Evolutionary conservation across 352 stramenopile genomes (phyloP), one percentile per base, ranked within the genome.

Genomic region (Phytophthora citricola): DNA sequence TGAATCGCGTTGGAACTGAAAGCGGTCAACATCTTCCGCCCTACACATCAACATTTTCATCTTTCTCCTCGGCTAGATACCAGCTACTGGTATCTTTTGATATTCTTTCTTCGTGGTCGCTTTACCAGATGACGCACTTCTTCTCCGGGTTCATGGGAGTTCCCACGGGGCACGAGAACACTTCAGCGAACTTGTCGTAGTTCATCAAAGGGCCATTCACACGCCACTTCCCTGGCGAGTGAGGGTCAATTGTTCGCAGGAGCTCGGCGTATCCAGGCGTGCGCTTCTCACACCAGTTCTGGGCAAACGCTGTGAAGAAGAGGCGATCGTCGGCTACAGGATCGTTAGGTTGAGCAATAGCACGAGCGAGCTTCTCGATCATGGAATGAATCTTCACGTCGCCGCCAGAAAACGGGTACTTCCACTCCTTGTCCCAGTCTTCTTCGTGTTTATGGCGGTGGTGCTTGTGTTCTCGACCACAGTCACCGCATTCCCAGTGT

Each of bases 91-190:
- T 5, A 17, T 15, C 27, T 40, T 43, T 22, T 20, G 11, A 48
- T 48, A 1, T 5, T 20, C 32, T 34, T 5, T 44, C 14, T 41
- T 36, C 9, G 44, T 17, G 8, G 8, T 44, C 32, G 17, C 7
- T 55, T 71, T 83, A 93, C 83, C 85, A 93, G 39, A 93, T 79
- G 38, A 84, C 63, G 40, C 85, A 92, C 56, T 85, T 83, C 41
- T 89, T 74, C 27, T 67, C 57, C 1, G 85, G 83, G 52, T 92
- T 94, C 83, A 94, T 92, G 3, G 73, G 73, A 2, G 78, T 76
- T 5, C 83, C 83, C 4, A 75, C 51, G 4, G 76, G 60, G 66
- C 85, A 93, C 53, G 89, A 69, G 50, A 93, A 92, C n/a, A 66
- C 69, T 53, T 85, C 57, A 0, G 81, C 79, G 56, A 93, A 93